A percentile compares a stretch with the other conserved stretches of the same genome.
phyloP scores from a whole-genome alignment of 2,329 filamentous ascomycete species.

The Metarhizium robertsii region DNA sequence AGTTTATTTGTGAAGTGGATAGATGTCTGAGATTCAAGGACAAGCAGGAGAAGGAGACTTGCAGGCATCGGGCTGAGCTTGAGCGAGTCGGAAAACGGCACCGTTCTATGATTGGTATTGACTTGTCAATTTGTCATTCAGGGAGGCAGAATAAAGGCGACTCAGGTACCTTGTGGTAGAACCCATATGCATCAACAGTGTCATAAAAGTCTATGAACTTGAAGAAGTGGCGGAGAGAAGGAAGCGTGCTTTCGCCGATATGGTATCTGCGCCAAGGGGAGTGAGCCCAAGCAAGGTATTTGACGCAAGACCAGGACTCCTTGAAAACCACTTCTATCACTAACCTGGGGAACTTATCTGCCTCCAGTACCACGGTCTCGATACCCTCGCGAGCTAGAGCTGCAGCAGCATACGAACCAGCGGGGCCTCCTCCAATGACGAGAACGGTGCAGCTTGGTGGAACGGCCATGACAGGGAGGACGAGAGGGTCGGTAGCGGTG shows the following conservation, averaged over 20 bases:
- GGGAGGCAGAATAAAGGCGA: too few species aligned
- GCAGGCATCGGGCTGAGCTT: conserved; percentile 21
- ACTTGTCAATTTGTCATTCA: background rate
- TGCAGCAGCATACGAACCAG: conserved; percentile 10
- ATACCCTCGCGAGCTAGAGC: conserved; percentile 9
- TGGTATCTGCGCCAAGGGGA: conserved; percentile 17
- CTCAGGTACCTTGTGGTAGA: conserved; percentile 25
- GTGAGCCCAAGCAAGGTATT: too few species aligned
- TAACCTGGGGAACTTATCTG: conserved; percentile 10
- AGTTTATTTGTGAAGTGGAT: background rate
- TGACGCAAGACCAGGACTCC: too few species aligned
- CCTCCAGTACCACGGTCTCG: conserved; percentile 10
- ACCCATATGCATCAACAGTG: conserved; percentile 29
- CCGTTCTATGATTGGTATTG: conserved; percentile 13
- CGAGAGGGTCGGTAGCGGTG: too few species aligned
- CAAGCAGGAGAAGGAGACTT: conserved; percentile 8
- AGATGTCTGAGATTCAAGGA: background rate
- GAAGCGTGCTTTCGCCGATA: conserved; percentile 27
- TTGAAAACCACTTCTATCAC: background rate
- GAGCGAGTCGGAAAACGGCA: conserved; percentile 29
- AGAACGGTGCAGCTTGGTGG: conserved; percentile 1
- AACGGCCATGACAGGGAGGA: background rate
- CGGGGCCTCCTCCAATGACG: conserved; percentile 9
- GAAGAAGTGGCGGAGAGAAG: conserved; percentile 31
- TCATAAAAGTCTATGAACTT: conserved; percentile 33